Evolutionary conservation across 2,329 filamentous ascomycete genomes (phyloP), one percentile per base, ranked within the genome.

Genomic region (Fusarium mexicanum): DNA sequence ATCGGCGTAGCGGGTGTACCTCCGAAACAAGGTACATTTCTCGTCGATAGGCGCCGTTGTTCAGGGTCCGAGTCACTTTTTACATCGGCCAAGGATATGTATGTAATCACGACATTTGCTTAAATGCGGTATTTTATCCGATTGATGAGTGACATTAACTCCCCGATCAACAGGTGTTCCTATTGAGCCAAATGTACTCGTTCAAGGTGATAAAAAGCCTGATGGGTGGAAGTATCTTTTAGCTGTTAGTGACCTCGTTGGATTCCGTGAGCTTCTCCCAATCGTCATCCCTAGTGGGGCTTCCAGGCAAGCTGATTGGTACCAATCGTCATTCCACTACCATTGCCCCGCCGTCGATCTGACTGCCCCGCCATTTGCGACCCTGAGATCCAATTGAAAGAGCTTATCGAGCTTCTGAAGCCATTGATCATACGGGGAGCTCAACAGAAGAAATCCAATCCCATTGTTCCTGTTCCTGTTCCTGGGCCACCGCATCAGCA

Each of bases 311-410:
- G 44, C 51, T 79, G 69, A 79, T 79, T 79, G 77, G 77, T 57
- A 60, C 38, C 55, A 60, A 40, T 75, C 72, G 75, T 75, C 77
- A 78, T 79, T 65, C 41, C 43, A 54, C 58, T 67, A 54, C 61
- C 53, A 64, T 58, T 76, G 76, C 77, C 75, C 77, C 77, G 77
- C 77, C 62, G 71, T 79, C 69, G 77, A 79, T 79, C 76, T 72
- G 53, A 69, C 59, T 79, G 76, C 77, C 77, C 77, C 77, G 73
- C 76, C 71, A 76, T 76, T 71, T 58, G 33, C 64, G 69, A 58
- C 53, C 35, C 67, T 61, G 68, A 71, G 68, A 69, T 72, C 66
- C 67, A 66, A 75, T 74, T 51, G 70, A 66, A 75, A 74, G 63
- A 75, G 65, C 67, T 77, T 63, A 66, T 48, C 35, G 61, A 61